These are phyloP conservation scores for Monoraphidium neglectum DNA, from an alignment of 139 green algal species.

Conservation along the genomic window DNA sequence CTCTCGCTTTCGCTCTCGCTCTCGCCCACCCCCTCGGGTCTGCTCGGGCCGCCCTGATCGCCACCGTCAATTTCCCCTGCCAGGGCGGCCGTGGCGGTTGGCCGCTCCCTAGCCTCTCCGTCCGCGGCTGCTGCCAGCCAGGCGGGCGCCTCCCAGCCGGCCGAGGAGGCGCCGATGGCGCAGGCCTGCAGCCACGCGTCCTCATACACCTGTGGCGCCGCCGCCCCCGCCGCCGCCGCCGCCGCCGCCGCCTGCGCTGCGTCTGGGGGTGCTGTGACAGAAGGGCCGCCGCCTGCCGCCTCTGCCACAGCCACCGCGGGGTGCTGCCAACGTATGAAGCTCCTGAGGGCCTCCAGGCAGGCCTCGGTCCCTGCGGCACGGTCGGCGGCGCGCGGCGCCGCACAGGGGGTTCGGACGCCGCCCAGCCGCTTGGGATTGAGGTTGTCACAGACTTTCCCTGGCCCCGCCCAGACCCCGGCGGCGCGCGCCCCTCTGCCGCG, in stretches of 20 bases:
- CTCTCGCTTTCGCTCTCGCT: too few relatives aligned
- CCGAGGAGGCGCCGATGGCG: neutral
- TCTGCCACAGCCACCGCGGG: slow-evolving; percentile 50
- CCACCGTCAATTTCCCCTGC: slow-evolving; percentile 1
- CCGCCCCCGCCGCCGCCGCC: slow-evolving; percentile 16
- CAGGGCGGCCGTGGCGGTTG: neutral
- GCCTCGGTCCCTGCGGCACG: slow-evolving; percentile 17
- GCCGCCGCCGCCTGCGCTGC: neutral
- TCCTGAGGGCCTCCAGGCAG: slow-evolving; percentile 37
- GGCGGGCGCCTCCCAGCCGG: slow-evolving; percentile 32
- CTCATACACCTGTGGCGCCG: neutral
- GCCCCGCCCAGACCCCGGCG: too few relatives aligned
- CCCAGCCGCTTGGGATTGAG: too few relatives aligned
- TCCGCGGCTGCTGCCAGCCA: slow-evolving; percentile 25
- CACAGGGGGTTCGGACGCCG: neutral
- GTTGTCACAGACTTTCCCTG: too few relatives aligned
- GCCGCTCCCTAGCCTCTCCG: neutral
- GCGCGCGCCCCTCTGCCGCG: neutral
- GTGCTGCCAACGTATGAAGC: slow-evolving; percentile 64
- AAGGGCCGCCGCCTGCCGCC: neutral
- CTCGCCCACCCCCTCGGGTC: too few relatives aligned
- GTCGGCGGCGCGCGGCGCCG: neutral
- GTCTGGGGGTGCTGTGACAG: neutral
- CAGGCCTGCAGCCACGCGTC: neutral
- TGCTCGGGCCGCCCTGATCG: slow-evolving; percentile 15